A percentile compares a stretch with the other conserved stretches of the same genome.
Conservation (phyloP, 306 rosid genomes). For the Acmispon strigosus region DNA sequence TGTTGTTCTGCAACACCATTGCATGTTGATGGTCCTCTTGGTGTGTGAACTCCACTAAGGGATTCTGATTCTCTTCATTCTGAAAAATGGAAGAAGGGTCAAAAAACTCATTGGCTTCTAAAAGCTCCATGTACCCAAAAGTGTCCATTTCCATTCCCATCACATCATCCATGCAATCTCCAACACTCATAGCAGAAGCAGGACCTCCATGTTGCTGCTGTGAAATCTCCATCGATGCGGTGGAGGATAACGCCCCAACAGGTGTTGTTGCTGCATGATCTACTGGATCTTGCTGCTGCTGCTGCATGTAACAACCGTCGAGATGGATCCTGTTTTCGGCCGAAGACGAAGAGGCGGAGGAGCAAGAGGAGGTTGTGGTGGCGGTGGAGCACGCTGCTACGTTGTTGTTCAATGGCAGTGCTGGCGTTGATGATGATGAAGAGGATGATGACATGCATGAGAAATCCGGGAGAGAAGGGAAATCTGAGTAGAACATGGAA, state of each 20-base stretch:
- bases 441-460: conserved; percentile 97
- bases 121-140: conserved; percentile 77
- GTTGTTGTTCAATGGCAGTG: conserved; percentile 34
- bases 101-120: conserved; percentile 53
- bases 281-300: background rate
- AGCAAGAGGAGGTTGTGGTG: conserved; percentile 29
- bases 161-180: conserved; percentile 57
- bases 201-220: conserved; percentile 4
- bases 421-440: conserved; percentile 45
- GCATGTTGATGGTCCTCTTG: conserved; percentile 22
- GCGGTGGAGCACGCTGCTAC: conserved; percentile 23
- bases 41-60: conserved; percentile 34
- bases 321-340: too few relatives aligned
- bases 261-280: conserved; percentile 24
- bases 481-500: conserved; percentile 65
- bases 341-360: conserved; percentile 57
- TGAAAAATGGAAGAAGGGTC: conserved; percentile 57
- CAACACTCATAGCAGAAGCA: background rate
- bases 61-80: conserved; percentile 33
- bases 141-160: conserved; percentile 42
- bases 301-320: too few relatives aligned
- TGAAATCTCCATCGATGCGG: conserved; percentile 62
- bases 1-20: background rate
- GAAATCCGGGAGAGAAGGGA: conserved; percentile 76
- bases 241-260: conserved; percentile 34